phyloP scores from a whole-genome alignment of 2,329 filamentous ascomycete genomes.

The Aspergillus arachidicola region DNA sequence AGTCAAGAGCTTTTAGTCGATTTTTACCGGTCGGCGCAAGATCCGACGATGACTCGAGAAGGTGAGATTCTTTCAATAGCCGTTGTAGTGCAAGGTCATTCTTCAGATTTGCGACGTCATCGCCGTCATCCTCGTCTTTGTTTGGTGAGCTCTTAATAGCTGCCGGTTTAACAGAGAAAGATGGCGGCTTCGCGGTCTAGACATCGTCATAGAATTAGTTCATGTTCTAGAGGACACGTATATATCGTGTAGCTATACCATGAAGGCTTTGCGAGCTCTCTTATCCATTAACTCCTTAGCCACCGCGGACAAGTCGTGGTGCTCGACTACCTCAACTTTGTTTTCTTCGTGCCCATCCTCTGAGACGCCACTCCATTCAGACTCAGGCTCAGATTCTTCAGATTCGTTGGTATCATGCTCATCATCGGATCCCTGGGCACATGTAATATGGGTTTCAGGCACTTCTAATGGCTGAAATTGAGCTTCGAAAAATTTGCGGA shows the following conservation, averaged over 20 bases:
- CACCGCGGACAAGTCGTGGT: constrained; percentile 52
- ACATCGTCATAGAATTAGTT: constrained; percentile 13
- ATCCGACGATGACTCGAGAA: constrained; percentile 65
- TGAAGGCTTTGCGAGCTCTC: constrained; percentile 75
- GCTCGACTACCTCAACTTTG: constrained; percentile 64
- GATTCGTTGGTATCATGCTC: constrained; percentile 25
- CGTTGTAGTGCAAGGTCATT: constrained; percentile 92
- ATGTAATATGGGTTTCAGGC: constrained; percentile 14
- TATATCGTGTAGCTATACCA: constrained; percentile 55
- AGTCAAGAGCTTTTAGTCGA: constrained; percentile 78
- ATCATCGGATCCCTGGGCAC: constrained; percentile 23
- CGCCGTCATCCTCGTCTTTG: constrained; percentile 43
- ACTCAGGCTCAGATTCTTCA: constrained; percentile 36
- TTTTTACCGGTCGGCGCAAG: constrained; percentile 68
- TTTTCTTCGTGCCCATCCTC: constrained; percentile 40
- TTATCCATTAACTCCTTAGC: constrained; percentile 59
- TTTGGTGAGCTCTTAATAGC: constrained; percentile 23
- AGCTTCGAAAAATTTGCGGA: constrained; percentile 83
- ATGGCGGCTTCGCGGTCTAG: constrained; percentile 52
- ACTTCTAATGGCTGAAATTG: constrained; percentile 74
- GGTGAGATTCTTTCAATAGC: constrained; percentile 86
- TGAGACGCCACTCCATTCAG: constrained; percentile 68
- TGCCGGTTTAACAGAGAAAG: constrained; percentile 30
- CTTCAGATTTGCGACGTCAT: constrained; percentile 70
- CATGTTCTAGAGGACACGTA: no score